A percentile compares a stretch with the other conserved stretches of the same genome.
Evolutionary conservation across 257 asterid species (phyloP).

Genomic region (Orobanche coerulescens): DNA sequence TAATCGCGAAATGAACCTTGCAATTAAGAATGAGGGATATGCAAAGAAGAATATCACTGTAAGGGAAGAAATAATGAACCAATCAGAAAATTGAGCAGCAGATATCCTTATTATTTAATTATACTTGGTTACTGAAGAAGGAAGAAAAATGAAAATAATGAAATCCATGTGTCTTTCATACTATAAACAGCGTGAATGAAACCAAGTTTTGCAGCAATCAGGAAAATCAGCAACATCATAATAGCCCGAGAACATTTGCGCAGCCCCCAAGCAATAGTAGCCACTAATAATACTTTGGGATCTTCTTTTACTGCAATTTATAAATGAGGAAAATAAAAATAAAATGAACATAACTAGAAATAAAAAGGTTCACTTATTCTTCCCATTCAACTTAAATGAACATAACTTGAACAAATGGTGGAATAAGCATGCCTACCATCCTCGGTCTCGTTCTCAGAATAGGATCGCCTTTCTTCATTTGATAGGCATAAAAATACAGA

Average conservation of each 20-base stretch:
- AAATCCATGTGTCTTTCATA: constrained; percentile 31
- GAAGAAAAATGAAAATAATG: not conserved
- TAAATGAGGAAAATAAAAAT: not conserved
- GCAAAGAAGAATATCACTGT: constrained; percentile 92
- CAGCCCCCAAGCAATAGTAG: constrained; percentile 97
- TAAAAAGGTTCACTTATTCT: not conserved
- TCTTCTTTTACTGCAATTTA: constrained; percentile 75
- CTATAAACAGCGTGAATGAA: constrained; percentile 88
- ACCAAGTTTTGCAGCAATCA: constrained; percentile 91
- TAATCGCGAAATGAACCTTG: constrained; percentile 79
- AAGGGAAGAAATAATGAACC: constrained; percentile 26
- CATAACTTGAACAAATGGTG: not conserved
- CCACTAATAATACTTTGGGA: constrained; percentile 81
- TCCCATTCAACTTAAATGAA: not conserved
- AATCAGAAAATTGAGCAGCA: constrained; percentile 27
- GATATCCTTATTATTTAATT: constrained; percentile 9
- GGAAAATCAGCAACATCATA: constrained; percentile 78
- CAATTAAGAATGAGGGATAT: constrained; percentile 86
- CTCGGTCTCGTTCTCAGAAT: constrained; percentile 45
- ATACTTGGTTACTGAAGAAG: constrained; percentile 10
- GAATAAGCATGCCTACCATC: constrained; percentile 51
- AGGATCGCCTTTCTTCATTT: constrained; percentile 56
- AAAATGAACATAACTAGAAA: constrained; percentile 3
- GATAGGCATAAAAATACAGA: constrained; percentile 74
- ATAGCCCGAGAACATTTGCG: constrained; percentile 94